Evolutionary conservation across 2,329 filamentous ascomycete species (phyloP).

Genomic region (Exophiala mesophila): DNA sequence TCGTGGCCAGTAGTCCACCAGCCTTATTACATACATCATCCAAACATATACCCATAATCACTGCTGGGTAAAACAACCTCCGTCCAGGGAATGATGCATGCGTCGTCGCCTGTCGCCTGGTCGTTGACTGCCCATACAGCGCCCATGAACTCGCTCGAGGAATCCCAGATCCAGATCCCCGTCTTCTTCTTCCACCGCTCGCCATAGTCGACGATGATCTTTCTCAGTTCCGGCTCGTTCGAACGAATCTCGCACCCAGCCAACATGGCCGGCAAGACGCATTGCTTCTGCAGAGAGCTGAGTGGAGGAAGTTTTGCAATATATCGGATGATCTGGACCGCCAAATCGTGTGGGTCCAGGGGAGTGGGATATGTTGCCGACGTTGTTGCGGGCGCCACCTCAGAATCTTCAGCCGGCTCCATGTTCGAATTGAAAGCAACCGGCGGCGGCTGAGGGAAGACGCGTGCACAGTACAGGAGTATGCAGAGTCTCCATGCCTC

Average conservation of each 20-base stretch:
- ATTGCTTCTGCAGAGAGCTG: constrained; percentile 21
- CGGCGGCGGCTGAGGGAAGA: neutral
- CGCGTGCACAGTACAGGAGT: neutral
- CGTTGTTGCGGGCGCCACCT: neutral
- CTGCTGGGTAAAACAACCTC: constrained; percentile 5
- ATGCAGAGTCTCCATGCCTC: constrained; percentile 1
- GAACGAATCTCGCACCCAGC: constrained; percentile 12
- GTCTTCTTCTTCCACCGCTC: constrained; percentile 22
- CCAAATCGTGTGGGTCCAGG: constrained; percentile 10
- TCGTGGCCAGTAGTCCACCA: no score
- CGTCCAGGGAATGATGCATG: constrained; percentile 7
- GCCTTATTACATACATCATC: no score
- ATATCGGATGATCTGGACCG: constrained; percentile 10
- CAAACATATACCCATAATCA: constrained; percentile 11
- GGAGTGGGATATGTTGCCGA: neutral
- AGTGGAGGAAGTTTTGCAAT: constrained; percentile 10
- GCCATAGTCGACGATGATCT: constrained; percentile 16
- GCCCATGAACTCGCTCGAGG: constrained; percentile 15
- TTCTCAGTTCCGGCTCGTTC: constrained; percentile 4
- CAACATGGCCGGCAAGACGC: constrained; percentile 16
- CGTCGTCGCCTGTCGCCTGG: neutral
- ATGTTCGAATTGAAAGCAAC: neutral
- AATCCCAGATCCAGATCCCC: constrained; percentile 22
- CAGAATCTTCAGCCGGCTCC: neutral
- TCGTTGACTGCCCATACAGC: constrained; percentile 17